Evolutionary conservation across 495 filamentous ascomycete genomes (phyloP), one percentile per base, ranked within the genome.

Genomic region (Podospora comata): DNA sequence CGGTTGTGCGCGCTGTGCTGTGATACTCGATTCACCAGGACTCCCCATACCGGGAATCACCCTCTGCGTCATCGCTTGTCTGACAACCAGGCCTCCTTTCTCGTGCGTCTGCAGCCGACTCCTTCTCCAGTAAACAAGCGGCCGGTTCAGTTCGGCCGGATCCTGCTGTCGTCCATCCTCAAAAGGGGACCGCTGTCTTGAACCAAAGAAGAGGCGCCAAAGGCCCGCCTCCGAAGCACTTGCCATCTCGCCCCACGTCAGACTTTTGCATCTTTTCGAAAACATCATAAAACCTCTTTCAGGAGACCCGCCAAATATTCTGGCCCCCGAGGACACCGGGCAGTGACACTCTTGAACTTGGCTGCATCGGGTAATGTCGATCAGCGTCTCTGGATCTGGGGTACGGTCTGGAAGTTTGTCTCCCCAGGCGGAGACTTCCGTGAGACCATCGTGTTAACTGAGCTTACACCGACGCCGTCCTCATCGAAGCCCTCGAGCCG

Each of bases 61-160:
- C 73, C 76, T 76, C 79, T 79, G 75, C 78, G 80, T 81, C 23
- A 19, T 58, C 55, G 23, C 79, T 80, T 80, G 81, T 82, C 78
- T 71, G 70, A 81, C 80, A 58, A 19, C 67, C 57, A 65, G 62
- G 39, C 34, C 65, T 48, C 65, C 67, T 67, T 62, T 66, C 66
- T 61, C 64, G 39, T 58, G n/a, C n/a, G 55, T 60, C 70, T 60
- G 69, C 68, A 62, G 67, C 62, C 64, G 62, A 26, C 65, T 65
- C 28, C 65, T 62, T 65, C 48, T 61, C 39, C 60, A 65, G 60
- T 65, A 60, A 71, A 34, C 66, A 39, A 63, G 56, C 59, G 60
- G 56, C 68, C 56, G 61, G 62, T 66, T 34, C 65, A 59, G 19
- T 66, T 69, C 69, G 70, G 70, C 72, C 71, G 70, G 62, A 71